Percentiles rank a stretch among this genome's conserved stretches.
These are phyloP conservation scores for Pyronema domesticum DNA, from an alignment of 495 filamentous ascomycete species.

Conservation along the genomic window DNA sequence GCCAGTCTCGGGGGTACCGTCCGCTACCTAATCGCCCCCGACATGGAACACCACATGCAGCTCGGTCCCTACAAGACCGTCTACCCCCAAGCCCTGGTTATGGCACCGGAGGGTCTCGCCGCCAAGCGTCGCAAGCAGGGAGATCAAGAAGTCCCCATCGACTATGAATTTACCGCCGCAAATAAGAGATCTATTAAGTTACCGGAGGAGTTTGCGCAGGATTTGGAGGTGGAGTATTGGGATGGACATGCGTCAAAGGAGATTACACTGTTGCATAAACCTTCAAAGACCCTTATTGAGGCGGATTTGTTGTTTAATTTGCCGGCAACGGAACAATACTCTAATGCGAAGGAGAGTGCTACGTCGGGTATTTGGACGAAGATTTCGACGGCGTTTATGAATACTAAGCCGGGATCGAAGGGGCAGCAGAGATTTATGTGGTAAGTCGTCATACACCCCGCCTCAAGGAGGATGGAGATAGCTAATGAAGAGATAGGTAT, in stretches of 20 bases:
- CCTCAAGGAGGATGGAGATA: neutral
- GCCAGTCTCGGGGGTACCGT: conserved; percentile 50
- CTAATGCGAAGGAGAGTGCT: conserved; percentile 34
- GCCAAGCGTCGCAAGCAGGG: conserved; percentile 56
- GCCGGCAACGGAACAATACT: conserved; percentile 73
- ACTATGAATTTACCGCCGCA: conserved; percentile 43
- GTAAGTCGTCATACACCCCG: conserved; percentile 36
- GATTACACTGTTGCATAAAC: conserved; percentile 69
- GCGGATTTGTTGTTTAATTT: conserved; percentile 88
- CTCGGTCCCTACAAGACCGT: conserved; percentile 63
- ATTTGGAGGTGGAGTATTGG: conserved; percentile 78
- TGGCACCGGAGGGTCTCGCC: conserved; percentile 69
- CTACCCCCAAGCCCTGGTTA: conserved; percentile 58
- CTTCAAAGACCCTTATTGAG: conserved; percentile 58
- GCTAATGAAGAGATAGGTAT: conserved; percentile 49
- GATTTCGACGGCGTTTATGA: conserved; percentile 42
- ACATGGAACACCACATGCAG: conserved; percentile 88
- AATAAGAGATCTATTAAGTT: conserved; percentile 37
- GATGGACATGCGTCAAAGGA: conserved; percentile 63
- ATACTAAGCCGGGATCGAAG: conserved; percentile 42
- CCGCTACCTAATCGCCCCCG: conserved; percentile 66
- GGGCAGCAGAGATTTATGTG: conserved; percentile 69
- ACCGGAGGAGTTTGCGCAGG: conserved; percentile 59
- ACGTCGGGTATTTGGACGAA: conserved; percentile 43
- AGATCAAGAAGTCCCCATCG: conserved; percentile 51